Evolutionary conservation across 2,329 filamentous ascomycete species (phyloP).

Genomic region (Aspergillus latus): DNA sequence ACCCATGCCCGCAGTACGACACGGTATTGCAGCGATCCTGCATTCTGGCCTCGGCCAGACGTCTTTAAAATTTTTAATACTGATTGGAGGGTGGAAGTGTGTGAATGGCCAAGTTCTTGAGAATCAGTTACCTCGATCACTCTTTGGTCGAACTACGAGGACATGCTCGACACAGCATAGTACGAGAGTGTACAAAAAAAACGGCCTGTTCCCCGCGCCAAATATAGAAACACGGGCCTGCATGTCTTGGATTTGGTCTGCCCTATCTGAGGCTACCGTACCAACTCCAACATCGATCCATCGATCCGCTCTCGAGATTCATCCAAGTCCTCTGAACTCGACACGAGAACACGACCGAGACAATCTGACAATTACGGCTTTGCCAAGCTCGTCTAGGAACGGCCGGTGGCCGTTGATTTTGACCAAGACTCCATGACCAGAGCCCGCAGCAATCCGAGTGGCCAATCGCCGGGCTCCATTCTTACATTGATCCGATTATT

Average conservation of each 20-base stretch:
- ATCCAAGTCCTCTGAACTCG: too few relatives aligned
- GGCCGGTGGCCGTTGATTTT: background rate
- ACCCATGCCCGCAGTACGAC: background rate
- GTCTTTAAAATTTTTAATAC: background rate
- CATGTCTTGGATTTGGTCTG: constrained; percentile 19
- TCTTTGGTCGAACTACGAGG: background rate
- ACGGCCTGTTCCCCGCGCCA: constrained; percentile 11
- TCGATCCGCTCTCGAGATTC: too few relatives aligned
- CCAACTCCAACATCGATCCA: too few relatives aligned
- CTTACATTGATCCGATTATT: constrained; percentile 2
- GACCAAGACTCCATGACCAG: background rate
- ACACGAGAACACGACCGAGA: background rate
- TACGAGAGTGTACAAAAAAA: background rate
- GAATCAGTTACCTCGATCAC: background rate
- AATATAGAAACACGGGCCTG: constrained; percentile 24
- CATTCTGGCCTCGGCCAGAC: background rate
- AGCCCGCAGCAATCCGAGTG: constrained; percentile 8
- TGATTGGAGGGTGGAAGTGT: background rate
- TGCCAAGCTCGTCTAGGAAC: constrained; percentile 9
- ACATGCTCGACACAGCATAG: background rate
- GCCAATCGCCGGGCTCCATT: background rate
- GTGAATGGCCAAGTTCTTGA: too few relatives aligned
- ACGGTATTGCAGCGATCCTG: background rate
- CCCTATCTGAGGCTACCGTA: background rate
- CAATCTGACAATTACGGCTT: background rate